Conservation (phyloP, 1,284 basidiomycete genomes). For the Gomphus sp. region DNA sequence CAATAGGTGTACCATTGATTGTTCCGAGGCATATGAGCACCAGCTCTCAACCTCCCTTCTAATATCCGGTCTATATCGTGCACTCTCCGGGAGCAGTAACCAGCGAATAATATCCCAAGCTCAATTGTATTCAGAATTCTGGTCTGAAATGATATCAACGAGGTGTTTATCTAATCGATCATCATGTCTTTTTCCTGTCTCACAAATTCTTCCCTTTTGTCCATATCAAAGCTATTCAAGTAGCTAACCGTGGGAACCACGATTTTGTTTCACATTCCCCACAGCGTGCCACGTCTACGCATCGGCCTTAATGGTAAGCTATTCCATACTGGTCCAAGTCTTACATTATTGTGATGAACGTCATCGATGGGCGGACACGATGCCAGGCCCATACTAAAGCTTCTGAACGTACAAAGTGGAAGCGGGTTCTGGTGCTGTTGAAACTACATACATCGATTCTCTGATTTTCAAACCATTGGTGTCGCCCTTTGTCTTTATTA, state of each 20-base stretch:
- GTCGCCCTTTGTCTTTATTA: not conserved
- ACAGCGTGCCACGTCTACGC: too few species aligned
- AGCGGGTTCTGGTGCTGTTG: slow-evolving; percentile 53
- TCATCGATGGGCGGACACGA: slow-evolving; percentile 61
- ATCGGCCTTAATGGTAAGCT: not conserved
- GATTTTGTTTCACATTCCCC: too few species aligned
- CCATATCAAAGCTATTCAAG: too few species aligned
- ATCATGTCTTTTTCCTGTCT: too few species aligned
- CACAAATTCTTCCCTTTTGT: too few species aligned
- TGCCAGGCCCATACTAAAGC: slow-evolving; percentile 40
- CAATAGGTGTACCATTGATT: not conserved
- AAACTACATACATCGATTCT: slow-evolving; percentile 41
- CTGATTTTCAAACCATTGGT: not conserved
- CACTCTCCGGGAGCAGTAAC: not conserved
- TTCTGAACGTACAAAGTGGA: slow-evolving; percentile 28
- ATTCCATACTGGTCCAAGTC: not conserved
- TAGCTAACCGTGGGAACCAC: too few species aligned
- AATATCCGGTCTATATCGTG: not conserved
- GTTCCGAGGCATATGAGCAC: not conserved
- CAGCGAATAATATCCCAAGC: not conserved
- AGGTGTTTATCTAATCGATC: not conserved
- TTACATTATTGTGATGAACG: slow-evolving; percentile 16
- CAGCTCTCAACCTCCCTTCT: not conserved
- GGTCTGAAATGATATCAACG: too few species aligned
- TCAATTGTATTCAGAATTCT: not conserved